These are phyloP conservation scores for Austroboletus novae-zelandiae DNA, from an alignment of 1,284 basidiomycete genomes.

Conservation along the genomic window DNA sequence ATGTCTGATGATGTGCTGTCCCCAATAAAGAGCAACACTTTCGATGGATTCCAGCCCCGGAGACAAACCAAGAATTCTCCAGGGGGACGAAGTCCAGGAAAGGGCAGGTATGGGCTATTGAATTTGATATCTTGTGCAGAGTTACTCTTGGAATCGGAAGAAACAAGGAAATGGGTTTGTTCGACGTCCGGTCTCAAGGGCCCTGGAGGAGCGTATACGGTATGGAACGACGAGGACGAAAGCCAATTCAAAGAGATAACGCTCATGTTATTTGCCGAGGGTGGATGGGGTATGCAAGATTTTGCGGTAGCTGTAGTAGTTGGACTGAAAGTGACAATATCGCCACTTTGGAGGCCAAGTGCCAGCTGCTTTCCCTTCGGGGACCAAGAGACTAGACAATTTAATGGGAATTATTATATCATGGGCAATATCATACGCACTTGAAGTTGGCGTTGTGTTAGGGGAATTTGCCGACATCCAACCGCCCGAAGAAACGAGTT, in stretches of 20 bases:
- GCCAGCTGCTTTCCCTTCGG: constrained; percentile 86
- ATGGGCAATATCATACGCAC: constrained; percentile 39
- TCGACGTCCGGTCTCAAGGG: constrained; percentile 43
- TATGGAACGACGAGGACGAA: constrained; percentile 68
- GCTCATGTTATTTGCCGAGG: constrained; percentile 46
- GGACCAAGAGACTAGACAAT: constrained; percentile 71
- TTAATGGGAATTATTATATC: constrained; percentile 10
- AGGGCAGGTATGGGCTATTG: constrained; percentile 51
- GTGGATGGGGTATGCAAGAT: constrained; percentile 57
- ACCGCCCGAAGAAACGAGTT: constrained; percentile 55
- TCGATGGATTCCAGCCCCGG: constrained; percentile 64
- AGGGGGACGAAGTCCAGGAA: constrained; percentile 50
- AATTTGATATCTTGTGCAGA: constrained; percentile 48
- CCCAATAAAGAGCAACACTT: constrained; percentile 64
- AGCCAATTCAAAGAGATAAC: constrained; percentile 69
- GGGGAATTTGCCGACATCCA: constrained; percentile 53
- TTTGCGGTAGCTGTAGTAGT: constrained; percentile 54
- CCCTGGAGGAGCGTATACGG: constrained; percentile 58
- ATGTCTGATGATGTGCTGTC: constrained; percentile 76
- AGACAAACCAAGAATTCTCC: constrained; percentile 56
- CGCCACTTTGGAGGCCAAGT: constrained; percentile 68
- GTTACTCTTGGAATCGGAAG: constrained; percentile 57
- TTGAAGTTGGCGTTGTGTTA: constrained; percentile 51
- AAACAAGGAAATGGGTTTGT: constrained; percentile 61
- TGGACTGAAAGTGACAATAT: constrained; percentile 69